Evolutionary conservation across 2,329 filamentous ascomycete species (phyloP).

Genomic region (Diplodia corticola): DNA sequence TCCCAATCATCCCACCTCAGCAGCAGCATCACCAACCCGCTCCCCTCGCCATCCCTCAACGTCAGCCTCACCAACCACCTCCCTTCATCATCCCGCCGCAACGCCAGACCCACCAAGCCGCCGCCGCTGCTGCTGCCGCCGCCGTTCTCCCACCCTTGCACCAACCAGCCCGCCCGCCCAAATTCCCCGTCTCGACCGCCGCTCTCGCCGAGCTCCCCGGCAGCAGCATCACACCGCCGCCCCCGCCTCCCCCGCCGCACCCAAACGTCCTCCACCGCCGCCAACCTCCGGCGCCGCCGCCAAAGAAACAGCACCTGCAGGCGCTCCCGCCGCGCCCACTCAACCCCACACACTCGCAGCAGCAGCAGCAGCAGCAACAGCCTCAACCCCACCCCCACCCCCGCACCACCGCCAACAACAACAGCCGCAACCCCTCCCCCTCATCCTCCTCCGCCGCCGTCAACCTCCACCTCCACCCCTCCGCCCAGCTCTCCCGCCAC

Average conservation of each 20-base stretch:
- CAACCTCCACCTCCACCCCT: slow-evolving; percentile 15
- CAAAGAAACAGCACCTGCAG: background rate
- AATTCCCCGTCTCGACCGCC: slow-evolving; percentile 21
- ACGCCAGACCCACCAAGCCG: background rate
- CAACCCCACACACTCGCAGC: background rate
- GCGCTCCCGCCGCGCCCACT: slow-evolving; percentile 20
- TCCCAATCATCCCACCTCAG: background rate
- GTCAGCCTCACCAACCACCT: background rate
- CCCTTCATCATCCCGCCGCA: background rate
- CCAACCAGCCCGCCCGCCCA: slow-evolving; percentile 28
- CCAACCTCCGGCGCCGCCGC: slow-evolving; percentile 16
- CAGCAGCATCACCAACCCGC: background rate
- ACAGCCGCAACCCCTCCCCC: slow-evolving; percentile 13
- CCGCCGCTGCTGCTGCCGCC: background rate
- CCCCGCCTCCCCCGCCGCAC: background rate
- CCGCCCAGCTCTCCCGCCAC: slow-evolving; percentile 36
- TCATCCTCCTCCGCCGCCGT: background rate
- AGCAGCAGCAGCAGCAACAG: slow-evolving; percentile 19
- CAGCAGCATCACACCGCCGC: background rate
- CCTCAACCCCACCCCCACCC: slow-evolving; percentile 21
- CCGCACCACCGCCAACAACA: slow-evolving; percentile 3
- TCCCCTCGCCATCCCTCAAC: background rate
- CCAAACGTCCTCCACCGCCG: slow-evolving; percentile 20
- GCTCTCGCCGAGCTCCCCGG: slow-evolving; percentile 12
- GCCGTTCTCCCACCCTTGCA: background rate